Percentiles rank a stretch among this genome's conserved stretches.
These are phyloP conservation scores for Eucalyptus viminalis DNA, from an alignment of 345 rosid species.

Conservation along the genomic window DNA sequence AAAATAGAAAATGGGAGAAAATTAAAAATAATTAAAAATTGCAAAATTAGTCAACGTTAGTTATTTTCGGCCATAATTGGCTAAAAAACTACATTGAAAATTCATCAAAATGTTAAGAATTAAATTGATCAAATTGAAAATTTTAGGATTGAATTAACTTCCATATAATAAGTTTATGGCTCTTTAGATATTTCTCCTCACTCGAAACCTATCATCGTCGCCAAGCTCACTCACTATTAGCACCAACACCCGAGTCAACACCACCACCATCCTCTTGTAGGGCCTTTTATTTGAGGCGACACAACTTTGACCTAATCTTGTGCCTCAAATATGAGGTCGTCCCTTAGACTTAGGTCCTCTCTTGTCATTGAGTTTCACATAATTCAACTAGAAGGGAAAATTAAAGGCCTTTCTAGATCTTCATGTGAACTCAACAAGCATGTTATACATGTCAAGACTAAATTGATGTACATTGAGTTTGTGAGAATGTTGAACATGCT, in stretches of 20 bases:
- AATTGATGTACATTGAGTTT: not conserved
- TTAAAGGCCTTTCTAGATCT: not conserved
- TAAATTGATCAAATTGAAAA: not conserved
- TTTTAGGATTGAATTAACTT: not conserved
- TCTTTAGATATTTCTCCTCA: not conserved
- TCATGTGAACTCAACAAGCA: not conserved
- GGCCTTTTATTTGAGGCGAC: not conserved
- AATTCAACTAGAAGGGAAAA: not conserved
- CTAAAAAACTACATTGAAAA: not conserved
- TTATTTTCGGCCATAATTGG: not conserved
- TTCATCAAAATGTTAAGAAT: not conserved
- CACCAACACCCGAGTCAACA: accelerated
- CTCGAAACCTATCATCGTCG: not conserved
- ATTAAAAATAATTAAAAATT: not conserved
- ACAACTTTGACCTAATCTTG: not conserved
- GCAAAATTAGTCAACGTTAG: not conserved
- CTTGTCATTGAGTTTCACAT: not conserved
- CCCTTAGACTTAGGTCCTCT: not conserved
- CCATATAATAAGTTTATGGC: not conserved
- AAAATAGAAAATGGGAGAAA: not conserved
- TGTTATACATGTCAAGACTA: not conserved
- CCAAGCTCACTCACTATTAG: not conserved
- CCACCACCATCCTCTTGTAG: not conserved
- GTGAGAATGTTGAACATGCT: not conserved
- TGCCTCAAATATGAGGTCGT: not conserved